These are phyloP conservation scores for Chloroidium sp. DNA, from an alignment of 163 green algal genomes.

Conservation along the genomic window DNA sequence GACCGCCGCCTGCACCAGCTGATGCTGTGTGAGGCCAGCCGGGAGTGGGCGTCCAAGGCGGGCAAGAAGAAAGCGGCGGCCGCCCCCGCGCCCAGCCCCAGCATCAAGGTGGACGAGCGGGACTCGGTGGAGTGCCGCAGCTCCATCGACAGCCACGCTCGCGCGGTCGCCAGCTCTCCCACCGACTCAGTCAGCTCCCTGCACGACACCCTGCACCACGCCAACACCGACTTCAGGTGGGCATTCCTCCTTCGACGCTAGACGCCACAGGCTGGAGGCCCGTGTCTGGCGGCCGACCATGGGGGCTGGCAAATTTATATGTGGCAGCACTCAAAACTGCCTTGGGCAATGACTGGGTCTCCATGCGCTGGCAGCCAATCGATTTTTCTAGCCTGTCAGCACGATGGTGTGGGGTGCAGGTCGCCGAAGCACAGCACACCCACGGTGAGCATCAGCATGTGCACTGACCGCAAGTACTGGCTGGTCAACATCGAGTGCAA, in stretches of 20 bases:
- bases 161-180: neutral
- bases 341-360: too few relatives aligned
- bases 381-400: too few relatives aligned
- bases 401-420: slow-evolving; percentile 4
- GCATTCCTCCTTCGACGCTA: too few relatives aligned
- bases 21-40: slow-evolving; percentile 75
- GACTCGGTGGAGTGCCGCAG: neutral
- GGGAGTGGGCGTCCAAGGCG: slow-evolving; percentile 17
- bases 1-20: slow-evolving; percentile 87
- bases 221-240: too few relatives aligned
- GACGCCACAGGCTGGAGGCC: too few relatives aligned
- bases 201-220: slow-evolving; percentile 1
- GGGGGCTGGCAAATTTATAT: too few relatives aligned
- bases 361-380: too few relatives aligned
- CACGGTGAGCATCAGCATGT: slow-evolving; percentile 60
- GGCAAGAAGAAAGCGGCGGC: too few relatives aligned
- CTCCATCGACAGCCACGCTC: neutral
- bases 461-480: slow-evolving; percentile 72
- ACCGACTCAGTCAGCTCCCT: slow-evolving; percentile 9
- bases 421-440: slow-evolving; percentile 54
- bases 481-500: slow-evolving; percentile 74
- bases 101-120: neutral
- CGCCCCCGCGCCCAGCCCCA: too few relatives aligned
- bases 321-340: too few relatives aligned
- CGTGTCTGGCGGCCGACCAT: too few relatives aligned